Percentiles rank a stretch among this genome's conserved stretches.
Evolutionary conservation across 441 rosid species (phyloP).

Genomic region (Kokia cookei): DNA sequence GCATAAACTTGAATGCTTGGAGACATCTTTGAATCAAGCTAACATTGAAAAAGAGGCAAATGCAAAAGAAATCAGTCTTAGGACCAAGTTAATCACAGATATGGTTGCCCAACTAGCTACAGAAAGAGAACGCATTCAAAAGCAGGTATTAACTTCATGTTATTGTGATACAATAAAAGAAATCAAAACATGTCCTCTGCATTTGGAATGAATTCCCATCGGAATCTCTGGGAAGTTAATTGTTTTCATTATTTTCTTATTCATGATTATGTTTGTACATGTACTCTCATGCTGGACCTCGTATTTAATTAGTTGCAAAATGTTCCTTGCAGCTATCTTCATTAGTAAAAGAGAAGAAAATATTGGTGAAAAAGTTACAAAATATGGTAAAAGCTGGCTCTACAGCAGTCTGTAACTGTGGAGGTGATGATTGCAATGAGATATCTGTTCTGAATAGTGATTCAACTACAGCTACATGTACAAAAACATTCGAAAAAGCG

Average conservation of each 20-base stretch:
- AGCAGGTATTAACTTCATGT: slow-evolving; percentile 46
- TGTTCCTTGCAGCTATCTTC: slow-evolving; percentile 49
- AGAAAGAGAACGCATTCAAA: slow-evolving; percentile 77
- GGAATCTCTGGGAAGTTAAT: neutral
- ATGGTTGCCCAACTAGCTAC: slow-evolving; percentile 54
- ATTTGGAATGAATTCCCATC: neutral
- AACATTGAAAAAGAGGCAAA: slow-evolving; percentile 40
- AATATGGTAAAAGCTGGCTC: slow-evolving; percentile 18
- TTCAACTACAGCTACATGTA: slow-evolving; percentile 12
- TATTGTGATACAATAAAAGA: neutral
- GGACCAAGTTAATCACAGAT: slow-evolving; percentile 61
- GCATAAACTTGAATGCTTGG: slow-evolving; percentile 45
- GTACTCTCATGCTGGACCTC: neutral
- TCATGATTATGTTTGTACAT: neutral
- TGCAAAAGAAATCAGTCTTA: slow-evolving; percentile 55
- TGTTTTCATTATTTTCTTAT: neutral
- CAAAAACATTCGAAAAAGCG: slow-evolving; percentile 24
- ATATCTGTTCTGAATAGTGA: slow-evolving; percentile 14
- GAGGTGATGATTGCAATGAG: slow-evolving; percentile 23
- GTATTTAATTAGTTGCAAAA: neutral
- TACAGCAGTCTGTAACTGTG: slow-evolving; percentile 11
- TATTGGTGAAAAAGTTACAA: slow-evolving; percentile 38
- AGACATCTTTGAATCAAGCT: slow-evolving; percentile 50
- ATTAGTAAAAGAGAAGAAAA: slow-evolving; percentile 45
- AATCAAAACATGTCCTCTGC: neutral